Evolutionary conservation across 352 stramenopile species (phyloP).

Genomic region (Halophytophthora polymorphica): DNA sequence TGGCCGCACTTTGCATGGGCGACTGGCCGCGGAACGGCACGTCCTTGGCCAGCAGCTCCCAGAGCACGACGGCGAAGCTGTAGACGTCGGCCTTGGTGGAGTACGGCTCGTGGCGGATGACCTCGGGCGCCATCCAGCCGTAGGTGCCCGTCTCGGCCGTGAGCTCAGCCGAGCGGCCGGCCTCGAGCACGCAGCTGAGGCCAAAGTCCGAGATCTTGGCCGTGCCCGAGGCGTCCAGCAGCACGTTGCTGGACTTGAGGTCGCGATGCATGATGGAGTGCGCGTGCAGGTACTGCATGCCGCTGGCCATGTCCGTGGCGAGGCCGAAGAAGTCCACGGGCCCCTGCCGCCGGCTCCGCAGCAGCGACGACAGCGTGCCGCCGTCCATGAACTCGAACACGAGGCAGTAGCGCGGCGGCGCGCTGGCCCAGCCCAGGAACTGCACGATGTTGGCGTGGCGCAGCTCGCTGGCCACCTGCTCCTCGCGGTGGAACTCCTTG

Average conservation of each 20-base stretch:
- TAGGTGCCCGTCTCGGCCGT: slow-evolving; percentile 76
- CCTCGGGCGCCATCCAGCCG: slow-evolving; percentile 90
- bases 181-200: slow-evolving; percentile 57
- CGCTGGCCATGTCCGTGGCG: slow-evolving; percentile 51
- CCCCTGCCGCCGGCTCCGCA: slow-evolving; percentile 28
- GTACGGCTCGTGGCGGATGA: slow-evolving; percentile 87
- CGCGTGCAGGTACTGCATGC: slow-evolving; percentile 89
- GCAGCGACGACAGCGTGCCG: slow-evolving; percentile 41
- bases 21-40: slow-evolving; percentile 59
- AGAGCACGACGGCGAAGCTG: slow-evolving; percentile 78
- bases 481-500: slow-evolving; percentile 53
- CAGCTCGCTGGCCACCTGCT: slow-evolving; percentile 52
- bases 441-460: slow-evolving; percentile 58
- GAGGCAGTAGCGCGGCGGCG: slow-evolving; percentile 51
- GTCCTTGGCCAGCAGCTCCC: slow-evolving; percentile 60
- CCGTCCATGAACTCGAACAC: slow-evolving; percentile 72
- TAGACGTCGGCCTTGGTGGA: slow-evolving; percentile 91
- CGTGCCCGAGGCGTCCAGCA: slow-evolving; percentile 48
- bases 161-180: slow-evolving; percentile 43
- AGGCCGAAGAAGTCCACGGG: slow-evolving; percentile 57
- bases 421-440: slow-evolving; percentile 49
- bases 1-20: slow-evolving; percentile 41
- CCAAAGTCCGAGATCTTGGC: slow-evolving; percentile 78
- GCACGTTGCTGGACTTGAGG: slow-evolving; percentile 91
- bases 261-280: slow-evolving; percentile 90